Evolutionary conservation across 148 eudicot species (phyloP), one percentile per base, ranked within the genome.

Genomic region (Linanthus parryae): DNA sequence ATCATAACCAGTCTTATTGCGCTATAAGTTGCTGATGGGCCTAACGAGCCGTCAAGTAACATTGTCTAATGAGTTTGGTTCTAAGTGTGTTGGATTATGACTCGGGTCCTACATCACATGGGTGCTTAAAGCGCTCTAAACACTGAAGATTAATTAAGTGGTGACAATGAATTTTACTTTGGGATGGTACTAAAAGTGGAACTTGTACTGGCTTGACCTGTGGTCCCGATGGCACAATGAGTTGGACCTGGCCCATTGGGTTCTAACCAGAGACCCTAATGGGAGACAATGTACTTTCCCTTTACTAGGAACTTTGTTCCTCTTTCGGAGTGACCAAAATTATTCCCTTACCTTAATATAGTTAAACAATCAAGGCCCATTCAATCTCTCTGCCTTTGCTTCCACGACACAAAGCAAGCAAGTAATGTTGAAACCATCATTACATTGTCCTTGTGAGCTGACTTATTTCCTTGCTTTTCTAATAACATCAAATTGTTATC

Each of bases 401-500:
- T 70, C 43, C 59, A 64, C 24, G 27, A 40, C 58, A 30, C 40
- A 26, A 5, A 37, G 30, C n/a, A n/a, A n/a, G 11, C 48, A 47
- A 57, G 59, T 54, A 34, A 30, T 50, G 71, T 74, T 68, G 57
- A 56, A 53, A 31, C 53, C 68, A 68, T 76, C 65, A 76, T 76
- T 64, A 24, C 62, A 7, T 40, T 38, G 44, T 60, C 51, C 64
- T 49, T n/a, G n/a, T n/a, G n/a, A n/a, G n/a, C n/a, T n/a, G n/a
- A n/a, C n/a, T n/a, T n/a, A n/a, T n/a, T n/a, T n/a, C n/a, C n/a
- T n/a, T n/a, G n/a, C n/a, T n/a, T n/a, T n/a, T n/a, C n/a, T n/a
- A n/a, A n/a, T n/a, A n/a, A n/a, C n/a, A n/a, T n/a, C n/a, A n/a
- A n/a, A n/a, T n/a, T n/a, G n/a, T n/a, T n/a, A n/a, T n/a, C n/a